Evolutionary conservation across 352 stramenopile genomes (phyloP), one percentile per base, ranked within the genome.

Genomic region (Pythium sukuiense): DNA sequence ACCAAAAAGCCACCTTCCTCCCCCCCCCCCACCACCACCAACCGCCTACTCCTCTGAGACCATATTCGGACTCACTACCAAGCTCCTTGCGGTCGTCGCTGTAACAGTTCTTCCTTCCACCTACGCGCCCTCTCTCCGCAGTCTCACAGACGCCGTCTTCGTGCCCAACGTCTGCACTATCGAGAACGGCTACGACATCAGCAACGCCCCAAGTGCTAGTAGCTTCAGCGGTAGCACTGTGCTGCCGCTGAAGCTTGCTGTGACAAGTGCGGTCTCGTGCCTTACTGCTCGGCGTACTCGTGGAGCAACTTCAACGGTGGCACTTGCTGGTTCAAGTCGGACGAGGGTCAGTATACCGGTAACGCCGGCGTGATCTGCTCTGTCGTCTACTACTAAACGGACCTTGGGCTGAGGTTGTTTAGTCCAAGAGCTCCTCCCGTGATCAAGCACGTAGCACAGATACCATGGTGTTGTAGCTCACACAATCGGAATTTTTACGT

Each of bases 261-360:
- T n/a, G n/a, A n/a, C n/a, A n/a, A n/a, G n/a, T n/a, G n/a, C n/a
- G n/a, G n/a, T n/a, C n/a, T n/a, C n/a, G n/a, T n/a, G n/a, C n/a
- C n/a, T n/a, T n/a, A n/a, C n/a, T n/a, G n/a, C n/a, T n/a, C n/a
- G n/a, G 37, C 37, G 9, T 48, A 16, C 14, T 48, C 77, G 0
- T 89, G 81, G 81, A 80, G 45, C 14, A 74, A 72, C 52, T 72
- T 67, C 61, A 85, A 81, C 52, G 64, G 72, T 12, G 80, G 80
- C 6, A 87, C 75, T 6, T 87, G 80, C 56, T 89, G 73, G 69
- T 48, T 24, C 39, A 48, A 48, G 39, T 48, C 39, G 35, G 35
- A 4, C 11, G 16, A 43, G 35, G 12, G 35, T n/a, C n/a, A n/a
- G n/a, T n/a, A n/a, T n/a, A n/a, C n/a, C 12, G 35, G 7, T 0